These are phyloP conservation scores for Pythium guiyangense DNA, from an alignment of 352 stramenopile species.

Conservation along the genomic window DNA sequence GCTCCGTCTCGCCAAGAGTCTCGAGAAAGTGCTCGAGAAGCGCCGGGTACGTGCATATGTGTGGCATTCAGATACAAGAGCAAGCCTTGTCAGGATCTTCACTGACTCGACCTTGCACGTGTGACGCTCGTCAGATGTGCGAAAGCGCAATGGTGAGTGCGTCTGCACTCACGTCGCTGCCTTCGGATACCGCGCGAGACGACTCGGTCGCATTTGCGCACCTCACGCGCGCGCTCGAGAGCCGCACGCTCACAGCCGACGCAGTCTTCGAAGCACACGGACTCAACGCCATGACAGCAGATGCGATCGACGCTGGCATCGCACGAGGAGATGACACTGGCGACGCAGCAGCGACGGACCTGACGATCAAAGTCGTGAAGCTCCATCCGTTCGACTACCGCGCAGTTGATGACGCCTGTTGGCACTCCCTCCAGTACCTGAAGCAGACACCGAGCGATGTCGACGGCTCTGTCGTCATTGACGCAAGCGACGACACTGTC, in stretches of 20 bases:
- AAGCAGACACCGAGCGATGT: not conserved
- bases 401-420: not conserved
- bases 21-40: slow-evolving; percentile 20
- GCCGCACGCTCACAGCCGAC: not conserved
- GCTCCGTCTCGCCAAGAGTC: slow-evolving; percentile 16
- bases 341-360: not conserved
- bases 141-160: not conserved
- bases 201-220: slow-evolving; percentile 1
- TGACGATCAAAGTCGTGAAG: slow-evolving; percentile 4
- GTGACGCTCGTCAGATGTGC: not conserved
- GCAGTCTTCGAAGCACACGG: slow-evolving; percentile 1
- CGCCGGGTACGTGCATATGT: not conserved
- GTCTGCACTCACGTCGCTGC: not conserved
- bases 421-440: not conserved
- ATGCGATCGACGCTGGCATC: not conserved
- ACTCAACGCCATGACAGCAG: not conserved
- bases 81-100: no score
- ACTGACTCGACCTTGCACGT: not conserved
- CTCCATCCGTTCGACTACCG: slow-evolving; percentile 8
- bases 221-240: not conserved
- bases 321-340: not conserved
- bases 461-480: not conserved
- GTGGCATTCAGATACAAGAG: not conserved
- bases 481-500: not conserved
- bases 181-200: not conserved